Conservation (phyloP, 768 basidiomycete genomes). For the Collybiopsis confluens region DNA sequence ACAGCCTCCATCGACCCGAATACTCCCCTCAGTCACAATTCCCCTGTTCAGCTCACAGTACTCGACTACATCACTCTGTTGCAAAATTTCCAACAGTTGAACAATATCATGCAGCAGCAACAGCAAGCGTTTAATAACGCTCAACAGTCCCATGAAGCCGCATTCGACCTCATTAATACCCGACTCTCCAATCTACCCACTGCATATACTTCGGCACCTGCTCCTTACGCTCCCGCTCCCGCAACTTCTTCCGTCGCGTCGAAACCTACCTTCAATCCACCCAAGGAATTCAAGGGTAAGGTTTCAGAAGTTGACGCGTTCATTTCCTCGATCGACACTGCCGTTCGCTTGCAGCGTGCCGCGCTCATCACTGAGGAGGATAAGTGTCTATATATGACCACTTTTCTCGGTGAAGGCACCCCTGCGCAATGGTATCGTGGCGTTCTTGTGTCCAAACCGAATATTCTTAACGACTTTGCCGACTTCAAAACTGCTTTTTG, state of each 20-base stretch:
- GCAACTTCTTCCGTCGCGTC: background rate
- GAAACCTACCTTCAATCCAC: slow-evolving; percentile 10
- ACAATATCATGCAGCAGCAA: background rate
- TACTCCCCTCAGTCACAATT: no score
- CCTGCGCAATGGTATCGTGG: slow-evolving; percentile 27
- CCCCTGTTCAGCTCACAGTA: no score
- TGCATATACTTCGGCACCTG: background rate
- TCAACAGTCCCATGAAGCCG: background rate
- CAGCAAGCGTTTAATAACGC: background rate
- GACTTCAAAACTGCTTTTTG: slow-evolving; percentile 21
- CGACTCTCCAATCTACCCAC: background rate
- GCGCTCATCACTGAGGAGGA: slow-evolving; percentile 21
- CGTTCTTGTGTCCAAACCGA: slow-evolving; percentile 12
- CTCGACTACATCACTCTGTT: background rate
- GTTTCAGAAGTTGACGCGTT: slow-evolving; percentile 15
- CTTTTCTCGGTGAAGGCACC: slow-evolving; percentile 25
- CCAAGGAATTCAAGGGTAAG: slow-evolving; percentile 15
- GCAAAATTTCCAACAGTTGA: background rate
- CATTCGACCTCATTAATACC: background rate
- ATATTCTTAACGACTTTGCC: slow-evolving; percentile 23
- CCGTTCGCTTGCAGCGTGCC: slow-evolving; percentile 19
- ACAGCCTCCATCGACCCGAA: no score
- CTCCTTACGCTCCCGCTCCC: background rate
- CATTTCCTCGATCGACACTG: slow-evolving; percentile 20
- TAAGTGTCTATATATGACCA: slow-evolving; percentile 21